phyloP scores from a whole-genome alignment of 371 early-diverging fungal genomes.

The Capillidium rhysosporum region DNA sequence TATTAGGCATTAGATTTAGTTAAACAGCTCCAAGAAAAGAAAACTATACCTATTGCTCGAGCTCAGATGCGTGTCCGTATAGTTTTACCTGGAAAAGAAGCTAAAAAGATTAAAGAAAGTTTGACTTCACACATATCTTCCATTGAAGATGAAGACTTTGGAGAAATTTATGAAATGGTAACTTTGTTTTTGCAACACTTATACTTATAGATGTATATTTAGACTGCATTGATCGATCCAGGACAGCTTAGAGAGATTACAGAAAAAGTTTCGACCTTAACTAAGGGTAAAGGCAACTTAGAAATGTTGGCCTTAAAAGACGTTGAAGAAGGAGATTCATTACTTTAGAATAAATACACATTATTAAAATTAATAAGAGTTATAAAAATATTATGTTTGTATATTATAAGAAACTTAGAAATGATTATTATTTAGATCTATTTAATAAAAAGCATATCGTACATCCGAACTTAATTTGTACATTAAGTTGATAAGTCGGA shows the following conservation, averaged over 20 bases:
- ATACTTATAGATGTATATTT: constrained; percentile 8
- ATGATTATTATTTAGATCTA: too few species aligned
- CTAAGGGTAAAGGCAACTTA: not conserved
- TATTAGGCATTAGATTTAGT: constrained; percentile 47
- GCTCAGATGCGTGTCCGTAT: constrained; percentile 84
- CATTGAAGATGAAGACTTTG: constrained; percentile 76
- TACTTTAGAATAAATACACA: not conserved
- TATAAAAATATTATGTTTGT: too few species aligned
- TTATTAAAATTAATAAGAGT: too few species aligned
- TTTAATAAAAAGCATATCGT: too few species aligned
- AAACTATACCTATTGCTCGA: constrained; percentile 71
- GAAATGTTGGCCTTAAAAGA: constrained; percentile 4
- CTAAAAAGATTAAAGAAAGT: constrained; percentile 66
- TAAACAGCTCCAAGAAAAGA: constrained; percentile 68
- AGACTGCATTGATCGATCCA: constrained; percentile 79
- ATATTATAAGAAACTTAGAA: too few species aligned
- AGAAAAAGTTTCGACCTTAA: constrained; percentile 32
- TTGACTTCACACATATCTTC: constrained; percentile 40
- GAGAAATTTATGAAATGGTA: constrained; percentile 65
- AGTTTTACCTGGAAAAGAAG: constrained; percentile 57
- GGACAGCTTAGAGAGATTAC: constrained; percentile 65
- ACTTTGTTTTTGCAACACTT: too few species aligned
- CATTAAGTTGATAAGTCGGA: not conserved
- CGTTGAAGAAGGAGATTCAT: constrained; percentile 2
- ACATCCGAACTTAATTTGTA: too few species aligned